A percentile compares a stretch with the other conserved stretches of the same genome.
Conservation (phyloP, 148 eudicot genomes). For the Rhododendron ferrugineum region DNA sequence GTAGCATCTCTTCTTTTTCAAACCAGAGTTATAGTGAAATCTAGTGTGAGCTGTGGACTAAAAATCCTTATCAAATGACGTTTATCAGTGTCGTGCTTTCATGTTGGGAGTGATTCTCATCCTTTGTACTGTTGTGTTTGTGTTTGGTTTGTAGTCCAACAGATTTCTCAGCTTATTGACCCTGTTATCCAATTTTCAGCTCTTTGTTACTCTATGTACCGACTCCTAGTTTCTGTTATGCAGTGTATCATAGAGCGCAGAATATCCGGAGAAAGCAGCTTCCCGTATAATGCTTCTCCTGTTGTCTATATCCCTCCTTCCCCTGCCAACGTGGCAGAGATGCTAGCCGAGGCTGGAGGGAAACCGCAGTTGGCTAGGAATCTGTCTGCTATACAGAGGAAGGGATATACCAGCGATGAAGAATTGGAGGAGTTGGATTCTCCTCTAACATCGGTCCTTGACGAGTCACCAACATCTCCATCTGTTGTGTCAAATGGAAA, state of each 20-base stretch:
- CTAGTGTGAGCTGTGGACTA: background rate
- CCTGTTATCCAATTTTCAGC: background rate
- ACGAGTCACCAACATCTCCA: conserved; percentile 34
- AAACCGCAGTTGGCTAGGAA: conserved; percentile 42
- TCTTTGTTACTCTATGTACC: background rate
- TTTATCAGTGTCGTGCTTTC: background rate
- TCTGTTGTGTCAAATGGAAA: conserved; percentile 22
- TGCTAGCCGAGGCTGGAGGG: conserved; percentile 56
- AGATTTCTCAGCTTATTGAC: background rate
- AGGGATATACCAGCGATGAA: conserved; percentile 88
- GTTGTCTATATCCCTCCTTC: conserved; percentile 57
- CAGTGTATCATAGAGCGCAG: conserved; percentile 67
- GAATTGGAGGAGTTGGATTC: conserved; percentile 74
- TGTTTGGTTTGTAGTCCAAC: background rate
- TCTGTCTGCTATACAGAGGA: conserved; percentile 57
- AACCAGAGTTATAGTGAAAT: background rate
- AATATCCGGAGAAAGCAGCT: conserved; percentile 46
- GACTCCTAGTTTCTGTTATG: background rate
- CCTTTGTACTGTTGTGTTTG: background rate
- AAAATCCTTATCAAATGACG: background rate
- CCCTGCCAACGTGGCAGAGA: conserved; percentile 46
- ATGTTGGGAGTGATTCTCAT: background rate
- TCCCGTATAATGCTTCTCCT: conserved; percentile 62
- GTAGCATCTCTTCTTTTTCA: background rate
- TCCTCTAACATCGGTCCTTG: conserved; percentile 44